Conservation (phyloP, 2,329 filamentous ascomycete species). For the Didymellaceae sp. region DNA sequence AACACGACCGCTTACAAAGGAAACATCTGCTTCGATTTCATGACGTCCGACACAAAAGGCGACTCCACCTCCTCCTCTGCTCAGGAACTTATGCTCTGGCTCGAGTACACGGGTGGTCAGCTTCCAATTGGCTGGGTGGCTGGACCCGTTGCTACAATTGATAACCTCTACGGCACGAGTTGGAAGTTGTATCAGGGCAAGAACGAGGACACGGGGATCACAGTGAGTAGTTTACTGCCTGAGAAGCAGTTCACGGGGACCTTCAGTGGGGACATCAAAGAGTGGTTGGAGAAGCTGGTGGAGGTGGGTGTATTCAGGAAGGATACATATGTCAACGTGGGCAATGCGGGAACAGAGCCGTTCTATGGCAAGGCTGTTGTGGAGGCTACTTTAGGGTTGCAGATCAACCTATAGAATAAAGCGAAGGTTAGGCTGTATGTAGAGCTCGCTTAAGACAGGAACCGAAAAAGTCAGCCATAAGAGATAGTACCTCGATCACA, state of each 20-base stretch:
- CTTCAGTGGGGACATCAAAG: slow-evolving; percentile 52
- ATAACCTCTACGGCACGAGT: slow-evolving; percentile 44
- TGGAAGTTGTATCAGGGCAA: slow-evolving; percentile 54
- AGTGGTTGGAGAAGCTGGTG: slow-evolving; percentile 51
- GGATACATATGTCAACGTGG: slow-evolving; percentile 53
- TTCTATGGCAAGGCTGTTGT: slow-evolving; percentile 32
- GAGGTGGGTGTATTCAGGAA: slow-evolving; percentile 47
- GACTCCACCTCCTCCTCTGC: slow-evolving; percentile 51
- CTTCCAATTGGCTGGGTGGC: slow-evolving; percentile 52
- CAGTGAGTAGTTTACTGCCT: slow-evolving; percentile 49
- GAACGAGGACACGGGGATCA: slow-evolving; percentile 54
- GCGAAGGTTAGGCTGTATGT: too few relatives aligned
- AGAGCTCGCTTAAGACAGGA: too few relatives aligned
- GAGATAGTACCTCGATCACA: too few relatives aligned
- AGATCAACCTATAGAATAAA: slow-evolving; percentile 27
- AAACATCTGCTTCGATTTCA: slow-evolving; percentile 55
- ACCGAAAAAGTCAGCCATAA: too few relatives aligned
- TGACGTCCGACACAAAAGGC: slow-evolving; percentile 52
- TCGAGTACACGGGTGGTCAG: slow-evolving; percentile 54
- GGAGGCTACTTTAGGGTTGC: slow-evolving; percentile 28
- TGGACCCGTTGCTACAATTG: slow-evolving; percentile 21
- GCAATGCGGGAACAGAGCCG: slow-evolving; percentile 47
- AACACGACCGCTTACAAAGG: slow-evolving; percentile 54
- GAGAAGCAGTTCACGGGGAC: slow-evolving; percentile 48
- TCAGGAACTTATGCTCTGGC: slow-evolving; percentile 56